Conservation (phyloP, 345 rosid genomes). For the Pugionium cornutum region DNA sequence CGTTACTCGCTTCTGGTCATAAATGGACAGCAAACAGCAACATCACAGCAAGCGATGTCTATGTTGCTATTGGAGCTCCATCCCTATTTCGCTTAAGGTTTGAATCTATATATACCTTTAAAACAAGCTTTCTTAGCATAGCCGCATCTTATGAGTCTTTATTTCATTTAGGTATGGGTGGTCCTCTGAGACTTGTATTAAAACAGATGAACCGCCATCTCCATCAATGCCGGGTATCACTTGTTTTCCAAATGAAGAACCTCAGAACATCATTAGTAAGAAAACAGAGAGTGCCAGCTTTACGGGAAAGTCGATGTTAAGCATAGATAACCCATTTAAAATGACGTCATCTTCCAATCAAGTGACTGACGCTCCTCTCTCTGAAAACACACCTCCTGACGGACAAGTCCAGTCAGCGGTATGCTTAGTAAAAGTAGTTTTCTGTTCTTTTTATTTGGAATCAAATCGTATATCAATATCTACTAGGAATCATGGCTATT, state of each 20-base stretch:
- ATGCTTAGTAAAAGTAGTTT: conserved; percentile 7
- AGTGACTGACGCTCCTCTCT: conserved; percentile 37
- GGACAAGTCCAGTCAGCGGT: conserved; percentile 48
- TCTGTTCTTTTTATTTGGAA: conserved; percentile 7
- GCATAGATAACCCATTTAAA: conserved; percentile 33
- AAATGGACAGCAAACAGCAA: conserved; percentile 59
- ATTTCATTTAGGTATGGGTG: conserved; percentile 74
- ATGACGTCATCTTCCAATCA: conserved; percentile 35
- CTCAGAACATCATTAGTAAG: conserved; percentile 28
- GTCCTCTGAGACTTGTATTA: conserved; percentile 44
- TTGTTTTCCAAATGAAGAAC: conserved; percentile 41
- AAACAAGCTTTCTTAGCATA: conserved; percentile 15
- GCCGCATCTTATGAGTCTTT: conserved; percentile 30
- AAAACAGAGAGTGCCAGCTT: conserved; percentile 14
- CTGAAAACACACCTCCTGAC: conserved; percentile 39
- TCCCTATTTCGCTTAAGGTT: conserved; percentile 80
- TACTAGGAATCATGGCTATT: conserved; percentile 17
- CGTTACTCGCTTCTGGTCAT: conserved; percentile 35
- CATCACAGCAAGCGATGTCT: conserved; percentile 57
- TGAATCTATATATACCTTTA: conserved; percentile 11
- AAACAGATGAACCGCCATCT: conserved; percentile 37
- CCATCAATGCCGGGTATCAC: conserved; percentile 38
- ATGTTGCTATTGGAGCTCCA: conserved; percentile 66
- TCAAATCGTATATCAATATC: not conserved
- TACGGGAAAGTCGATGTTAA: conserved; percentile 34